Percentiles rank a stretch among this genome's conserved stretches.
Conservation (phyloP, 768 basidiomycete genomes). For the Tylopilus sp. region DNA sequence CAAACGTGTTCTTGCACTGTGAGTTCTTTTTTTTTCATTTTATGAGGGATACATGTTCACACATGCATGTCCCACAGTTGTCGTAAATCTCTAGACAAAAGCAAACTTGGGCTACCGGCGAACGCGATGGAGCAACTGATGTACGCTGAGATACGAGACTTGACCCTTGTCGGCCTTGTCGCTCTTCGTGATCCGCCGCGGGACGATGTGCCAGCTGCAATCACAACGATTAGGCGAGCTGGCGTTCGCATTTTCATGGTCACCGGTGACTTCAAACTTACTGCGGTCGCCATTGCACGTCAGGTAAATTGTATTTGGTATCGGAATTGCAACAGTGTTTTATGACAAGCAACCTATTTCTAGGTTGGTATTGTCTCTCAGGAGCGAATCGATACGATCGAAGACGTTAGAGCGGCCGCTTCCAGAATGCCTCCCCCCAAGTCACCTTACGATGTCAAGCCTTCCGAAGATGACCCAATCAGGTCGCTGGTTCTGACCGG, state of each 20-base stretch:
- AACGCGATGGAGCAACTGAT: constrained; percentile 37
- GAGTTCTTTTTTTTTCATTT: background rate
- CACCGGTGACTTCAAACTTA: constrained; percentile 54
- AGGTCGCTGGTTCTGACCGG: constrained; percentile 45
- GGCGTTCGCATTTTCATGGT: constrained; percentile 57
- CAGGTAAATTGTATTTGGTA: constrained; percentile 32
- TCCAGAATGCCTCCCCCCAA: constrained; percentile 13
- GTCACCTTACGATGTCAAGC: constrained; percentile 31
- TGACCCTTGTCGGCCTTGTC: constrained; percentile 49
- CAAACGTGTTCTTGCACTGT: constrained; percentile 52
- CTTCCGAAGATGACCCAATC: constrained; percentile 34
- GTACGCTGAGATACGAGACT: constrained; percentile 34
- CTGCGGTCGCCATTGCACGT: constrained; percentile 49
- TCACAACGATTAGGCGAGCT: constrained; percentile 45
- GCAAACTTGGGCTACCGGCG: constrained; percentile 18
- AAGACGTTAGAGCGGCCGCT: constrained; percentile 19
- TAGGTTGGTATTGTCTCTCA: constrained; percentile 44
- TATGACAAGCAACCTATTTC: background rate
- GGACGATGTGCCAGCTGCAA: constrained; percentile 44
- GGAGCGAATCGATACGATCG: constrained; percentile 35
- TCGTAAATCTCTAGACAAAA: constrained; percentile 25
- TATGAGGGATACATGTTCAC: background rate
- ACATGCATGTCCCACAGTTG: constrained; percentile 16
- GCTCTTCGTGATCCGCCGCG: constrained; percentile 62
- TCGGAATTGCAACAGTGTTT: background rate